Percentiles rank a stretch among this genome's conserved stretches.
phyloP scores from a whole-genome alignment of 345 rosid genomes.

The Sapria himalayana region DNA sequence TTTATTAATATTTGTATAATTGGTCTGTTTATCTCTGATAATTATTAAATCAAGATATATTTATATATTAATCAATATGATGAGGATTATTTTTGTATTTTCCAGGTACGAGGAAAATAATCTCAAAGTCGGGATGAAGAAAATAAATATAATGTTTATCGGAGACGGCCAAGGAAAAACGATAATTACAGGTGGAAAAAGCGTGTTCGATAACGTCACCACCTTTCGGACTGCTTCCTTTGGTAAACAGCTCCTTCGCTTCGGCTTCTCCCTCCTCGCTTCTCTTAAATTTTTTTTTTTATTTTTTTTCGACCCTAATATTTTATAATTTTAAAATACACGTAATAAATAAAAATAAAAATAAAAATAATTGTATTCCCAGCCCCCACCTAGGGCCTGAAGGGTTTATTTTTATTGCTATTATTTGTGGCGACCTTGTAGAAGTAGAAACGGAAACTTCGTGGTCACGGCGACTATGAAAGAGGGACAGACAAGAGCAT shows the following conservation, averaged over 20 bases:
- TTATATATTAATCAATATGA: too few relatives aligned
- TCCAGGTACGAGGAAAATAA: slow-evolving; percentile 67
- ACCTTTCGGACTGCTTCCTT: slow-evolving; percentile 93
- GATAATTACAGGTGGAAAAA: slow-evolving; percentile 45
- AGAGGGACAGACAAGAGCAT: too few relatives aligned
- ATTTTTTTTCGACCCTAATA: not conserved
- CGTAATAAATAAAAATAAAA: slow-evolving; percentile 1
- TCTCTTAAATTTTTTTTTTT: too few relatives aligned
- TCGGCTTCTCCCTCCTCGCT: not conserved
- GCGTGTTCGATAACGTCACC: slow-evolving; percentile 35
- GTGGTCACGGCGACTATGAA: too few relatives aligned
- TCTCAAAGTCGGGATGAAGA: slow-evolving; percentile 80
- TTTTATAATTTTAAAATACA: not conserved
- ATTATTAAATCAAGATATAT: too few relatives aligned
- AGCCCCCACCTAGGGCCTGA: too few relatives aligned
- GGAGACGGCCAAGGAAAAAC: slow-evolving; percentile 89
- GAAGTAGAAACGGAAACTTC: too few relatives aligned
- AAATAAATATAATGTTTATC: slow-evolving; percentile 65
- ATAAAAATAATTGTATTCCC: slow-evolving; percentile 6
- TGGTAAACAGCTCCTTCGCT: slow-evolving; percentile 18
- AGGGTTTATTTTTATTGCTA: too few relatives aligned
- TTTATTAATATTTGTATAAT: too few relatives aligned
- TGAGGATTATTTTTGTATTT: too few relatives aligned
- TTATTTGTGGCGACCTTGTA: too few relatives aligned
- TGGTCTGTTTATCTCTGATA: too few relatives aligned